Percentiles rank a stretch among this genome's conserved stretches.
These are phyloP conservation scores for Ascosphaera aggregata DNA, from an alignment of 2,329 filamentous ascomycete species.

Conservation along the genomic window DNA sequence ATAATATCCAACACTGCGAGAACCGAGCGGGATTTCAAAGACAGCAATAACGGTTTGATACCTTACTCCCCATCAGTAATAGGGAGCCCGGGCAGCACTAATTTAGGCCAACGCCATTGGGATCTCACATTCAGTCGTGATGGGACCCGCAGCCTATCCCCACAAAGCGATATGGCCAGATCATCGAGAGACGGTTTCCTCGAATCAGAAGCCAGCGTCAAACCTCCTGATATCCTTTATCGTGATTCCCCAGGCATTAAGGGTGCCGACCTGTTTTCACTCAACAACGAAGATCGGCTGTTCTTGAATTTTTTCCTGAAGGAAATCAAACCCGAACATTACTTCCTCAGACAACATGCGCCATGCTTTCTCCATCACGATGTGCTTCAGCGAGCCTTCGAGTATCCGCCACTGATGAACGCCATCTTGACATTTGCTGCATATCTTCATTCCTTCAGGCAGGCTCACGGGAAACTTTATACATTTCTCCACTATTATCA, in stretches of 20 bases:
- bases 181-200: not conserved
- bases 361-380: conserved; percentile 50
- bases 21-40: not conserved
- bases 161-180: not conserved
- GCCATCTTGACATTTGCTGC: conserved; percentile 73
- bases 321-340: conserved; percentile 61
- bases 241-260: not conserved
- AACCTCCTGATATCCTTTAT: not conserved
- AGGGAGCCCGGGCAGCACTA: not conserved
- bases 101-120: not conserved
- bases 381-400: conserved; percentile 47
- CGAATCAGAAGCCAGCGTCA: not conserved
- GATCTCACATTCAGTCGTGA: not conserved
- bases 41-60: not conserved
- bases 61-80: not conserved
- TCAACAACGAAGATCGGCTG: conserved; percentile 44
- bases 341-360: conserved; percentile 48
- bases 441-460: conserved; percentile 55
- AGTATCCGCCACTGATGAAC: conserved; percentile 62
- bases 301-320: conserved; percentile 60
- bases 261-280: conserved; percentile 9
- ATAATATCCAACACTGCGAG: not conserved
- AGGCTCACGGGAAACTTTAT: conserved; percentile 47
- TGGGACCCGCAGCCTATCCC: not conserved
- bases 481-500: conserved; percentile 83